A percentile compares a stretch with the other conserved stretches of the same genome.
Evolutionary conservation across 176 grass and related monocot genomes (phyloP).

Genomic region (Ensete ventricosum): DNA sequence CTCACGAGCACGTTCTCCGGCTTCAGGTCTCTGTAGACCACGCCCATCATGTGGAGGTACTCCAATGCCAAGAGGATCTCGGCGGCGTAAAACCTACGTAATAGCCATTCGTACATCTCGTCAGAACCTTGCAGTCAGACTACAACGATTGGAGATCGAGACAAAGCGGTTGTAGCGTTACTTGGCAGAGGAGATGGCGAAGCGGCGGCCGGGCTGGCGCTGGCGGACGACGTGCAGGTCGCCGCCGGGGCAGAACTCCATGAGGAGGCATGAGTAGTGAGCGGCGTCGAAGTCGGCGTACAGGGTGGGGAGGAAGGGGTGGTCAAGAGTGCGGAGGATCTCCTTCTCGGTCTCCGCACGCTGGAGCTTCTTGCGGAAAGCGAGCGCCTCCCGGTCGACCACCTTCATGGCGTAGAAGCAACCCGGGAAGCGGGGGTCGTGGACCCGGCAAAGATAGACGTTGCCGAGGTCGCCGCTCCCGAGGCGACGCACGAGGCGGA

Average conservation of each 20-base stretch:
- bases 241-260: constrained; percentile 89
- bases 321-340: constrained; percentile 65
- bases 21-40: constrained; percentile 89
- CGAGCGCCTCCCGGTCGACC: too few species aligned
- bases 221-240: constrained; percentile 82
- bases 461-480: constrained; percentile 85
- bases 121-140: too few species aligned
- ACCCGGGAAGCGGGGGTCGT: constrained; percentile 22
- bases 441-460: constrained; percentile 77
- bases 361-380: too few species aligned
- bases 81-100: constrained; percentile 68
- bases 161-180: constrained; percentile 18
- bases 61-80: constrained; percentile 80
- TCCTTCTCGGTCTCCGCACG: too few species aligned
- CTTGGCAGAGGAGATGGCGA: constrained; percentile 50
- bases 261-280: constrained; percentile 86
- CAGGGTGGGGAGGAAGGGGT: constrained; percentile 80
- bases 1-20: constrained; percentile 89
- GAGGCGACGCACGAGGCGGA: constrained; percentile 69
- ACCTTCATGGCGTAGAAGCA: too few species aligned
- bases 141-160: constrained; percentile 7
- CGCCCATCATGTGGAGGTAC: constrained; percentile 98
- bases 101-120: background rate
- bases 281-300: constrained; percentile 83
- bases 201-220: constrained; percentile 53